Evolutionary conservation across 495 filamentous ascomycete genomes (phyloP).

Genomic region (Penicillium psychrofluorescens): DNA sequence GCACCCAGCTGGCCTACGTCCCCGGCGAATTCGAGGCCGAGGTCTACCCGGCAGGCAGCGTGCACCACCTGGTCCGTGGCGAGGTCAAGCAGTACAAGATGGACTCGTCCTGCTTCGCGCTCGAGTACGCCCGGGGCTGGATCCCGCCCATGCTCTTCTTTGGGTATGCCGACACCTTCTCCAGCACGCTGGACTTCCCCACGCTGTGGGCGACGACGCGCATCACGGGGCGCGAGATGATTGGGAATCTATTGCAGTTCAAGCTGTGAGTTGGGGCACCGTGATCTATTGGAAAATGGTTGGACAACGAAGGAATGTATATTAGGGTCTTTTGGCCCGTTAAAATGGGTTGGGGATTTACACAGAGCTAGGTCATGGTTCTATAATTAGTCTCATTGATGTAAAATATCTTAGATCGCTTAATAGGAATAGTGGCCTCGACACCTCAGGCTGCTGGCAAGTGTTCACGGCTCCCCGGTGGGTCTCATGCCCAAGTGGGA

Average conservation of each 20-base stretch:
- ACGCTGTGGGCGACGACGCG: slow-evolving; percentile 70
- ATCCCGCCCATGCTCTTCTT: slow-evolving; percentile 87
- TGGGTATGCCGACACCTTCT: slow-evolving; percentile 72
- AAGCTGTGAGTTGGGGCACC: slow-evolving; percentile 53
- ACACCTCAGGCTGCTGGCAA: too few species aligned
- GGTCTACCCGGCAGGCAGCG: slow-evolving; percentile 64
- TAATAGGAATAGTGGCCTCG: too few species aligned
- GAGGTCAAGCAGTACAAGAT: slow-evolving; percentile 82
- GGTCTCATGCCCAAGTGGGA: too few species aligned
- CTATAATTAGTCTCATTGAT: too few species aligned
- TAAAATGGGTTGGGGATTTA: too few species aligned
- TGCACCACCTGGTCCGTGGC: slow-evolving; percentile 73
- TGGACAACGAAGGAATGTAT: background rate
- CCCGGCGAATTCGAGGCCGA: slow-evolving; percentile 65
- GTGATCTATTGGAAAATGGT: background rate
- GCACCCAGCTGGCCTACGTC: slow-evolving; percentile 64
- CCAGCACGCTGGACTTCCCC: slow-evolving; percentile 66
- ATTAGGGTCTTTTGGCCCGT: background rate
- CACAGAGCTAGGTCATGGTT: too few species aligned
- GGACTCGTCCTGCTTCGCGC: slow-evolving; percentile 70
- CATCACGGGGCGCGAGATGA: slow-evolving; percentile 67
- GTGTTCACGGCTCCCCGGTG: too few species aligned
- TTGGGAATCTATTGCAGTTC: slow-evolving; percentile 57
- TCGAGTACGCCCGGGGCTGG: slow-evolving; percentile 86
- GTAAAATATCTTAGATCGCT: too few species aligned